Percentiles rank a stretch among this genome's conserved stretches.
Conservation (phyloP, 257 asterid species). For the Nicotiana undulata region DNA sequence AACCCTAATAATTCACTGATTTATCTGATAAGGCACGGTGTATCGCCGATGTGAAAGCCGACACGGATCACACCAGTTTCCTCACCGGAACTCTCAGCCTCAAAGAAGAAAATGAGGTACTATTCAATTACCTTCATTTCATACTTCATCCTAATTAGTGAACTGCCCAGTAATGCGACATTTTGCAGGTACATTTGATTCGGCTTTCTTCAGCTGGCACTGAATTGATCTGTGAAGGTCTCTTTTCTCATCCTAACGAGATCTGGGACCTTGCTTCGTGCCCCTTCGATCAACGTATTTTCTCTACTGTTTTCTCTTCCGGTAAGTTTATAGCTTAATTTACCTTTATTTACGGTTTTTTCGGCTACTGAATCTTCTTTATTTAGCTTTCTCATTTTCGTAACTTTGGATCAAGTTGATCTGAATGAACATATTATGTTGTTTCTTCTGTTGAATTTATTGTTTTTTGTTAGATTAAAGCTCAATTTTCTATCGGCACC, state of each 20-base stretch:
- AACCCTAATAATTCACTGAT: constrained; percentile 1
- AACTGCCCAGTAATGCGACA: constrained; percentile 9
- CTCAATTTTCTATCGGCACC: no score
- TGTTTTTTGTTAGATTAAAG: no score
- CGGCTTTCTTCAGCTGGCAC: constrained; percentile 70
- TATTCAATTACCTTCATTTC: not conserved
- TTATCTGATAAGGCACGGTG: constrained; percentile 64
- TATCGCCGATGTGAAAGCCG: constrained; percentile 95
- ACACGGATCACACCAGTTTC: constrained; percentile 92
- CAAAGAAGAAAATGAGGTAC: constrained; percentile 95
- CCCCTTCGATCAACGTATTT: constrained; percentile 89
- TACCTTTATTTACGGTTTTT: no score
- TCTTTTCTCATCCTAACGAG: constrained; percentile 87
- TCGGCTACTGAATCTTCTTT: no score
- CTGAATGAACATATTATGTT: no score
- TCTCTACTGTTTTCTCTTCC: constrained; percentile 84
- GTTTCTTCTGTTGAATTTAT: no score
- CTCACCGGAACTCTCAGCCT: constrained; percentile 90
- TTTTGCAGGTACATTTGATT: constrained; percentile 76
- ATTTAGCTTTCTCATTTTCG: no score
- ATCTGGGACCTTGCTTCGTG: constrained; percentile 96
- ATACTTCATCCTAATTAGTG: not conserved
- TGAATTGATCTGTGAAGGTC: constrained; percentile 89
- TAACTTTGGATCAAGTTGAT: no score
- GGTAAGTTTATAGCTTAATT: constrained; percentile 27